A percentile compares a stretch with the other conserved stretches of the same genome.
Conservation (phyloP, 192 early-diverging fungal species). For the Cetraspora pellucida region DNA sequence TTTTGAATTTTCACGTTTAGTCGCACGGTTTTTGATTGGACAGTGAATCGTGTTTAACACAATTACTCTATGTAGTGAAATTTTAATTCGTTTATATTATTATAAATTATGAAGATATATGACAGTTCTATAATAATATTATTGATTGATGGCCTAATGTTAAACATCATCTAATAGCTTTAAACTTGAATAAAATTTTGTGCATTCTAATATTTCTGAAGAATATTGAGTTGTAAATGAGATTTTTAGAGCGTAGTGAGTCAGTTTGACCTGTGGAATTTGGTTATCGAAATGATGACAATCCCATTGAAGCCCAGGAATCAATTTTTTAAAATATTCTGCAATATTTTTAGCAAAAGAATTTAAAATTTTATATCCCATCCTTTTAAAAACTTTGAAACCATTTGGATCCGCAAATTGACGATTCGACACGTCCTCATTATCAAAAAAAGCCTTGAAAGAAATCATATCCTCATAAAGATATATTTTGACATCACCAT, state of each 20-base stretch:
- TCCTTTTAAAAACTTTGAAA: background rate
- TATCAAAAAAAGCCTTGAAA: background rate
- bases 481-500: background rate
- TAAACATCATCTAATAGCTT: background rate
- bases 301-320: background rate
- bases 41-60: too few species aligned
- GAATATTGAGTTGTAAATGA: background rate
- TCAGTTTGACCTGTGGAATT: background rate
- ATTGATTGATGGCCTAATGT: too few species aligned
- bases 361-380: background rate
- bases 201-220: background rate
- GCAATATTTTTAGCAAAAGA: background rate
- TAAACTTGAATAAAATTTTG: conserved; percentile 3
- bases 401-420: background rate
- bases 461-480: background rate
- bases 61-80: too few species aligned
- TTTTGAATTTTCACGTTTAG: too few species aligned
- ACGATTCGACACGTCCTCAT: background rate
- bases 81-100: too few species aligned
- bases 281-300: background rate
- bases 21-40: too few species aligned
- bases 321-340: background rate
- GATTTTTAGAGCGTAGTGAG: background rate
- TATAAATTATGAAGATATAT: too few species aligned
- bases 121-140: too few species aligned